phyloP scores from a whole-genome alignment of 2,329 filamentous ascomycete genomes.

The Aaosphaeria arxii region DNA sequence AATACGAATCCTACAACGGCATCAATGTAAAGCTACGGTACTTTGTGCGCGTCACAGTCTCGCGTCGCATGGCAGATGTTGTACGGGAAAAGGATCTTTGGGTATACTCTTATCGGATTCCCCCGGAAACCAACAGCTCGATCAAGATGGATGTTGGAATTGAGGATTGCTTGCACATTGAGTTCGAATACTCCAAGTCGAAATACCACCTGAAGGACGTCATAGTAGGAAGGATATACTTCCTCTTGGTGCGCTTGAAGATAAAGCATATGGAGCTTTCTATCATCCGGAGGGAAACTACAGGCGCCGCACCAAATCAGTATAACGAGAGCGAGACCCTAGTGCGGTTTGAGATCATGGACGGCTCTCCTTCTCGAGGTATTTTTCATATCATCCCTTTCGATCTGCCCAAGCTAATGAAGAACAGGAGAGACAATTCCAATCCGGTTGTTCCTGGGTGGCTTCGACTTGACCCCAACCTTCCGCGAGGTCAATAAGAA shows the following conservation, averaged over 20 bases:
- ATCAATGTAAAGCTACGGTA: constrained; percentile 99
- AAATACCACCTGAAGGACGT: constrained; percentile 99
- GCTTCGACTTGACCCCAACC: constrained; percentile 95
- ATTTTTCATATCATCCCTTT: constrained; percentile 35
- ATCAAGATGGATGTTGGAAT: constrained; percentile 99
- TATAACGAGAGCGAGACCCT: constrained; percentile 99
- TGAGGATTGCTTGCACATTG: constrained; percentile 97
- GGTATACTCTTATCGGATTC: constrained; percentile 98
- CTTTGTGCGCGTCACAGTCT: constrained; percentile 96
- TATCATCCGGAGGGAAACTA: constrained; percentile 95
- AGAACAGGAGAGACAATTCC: constrained; percentile 78
- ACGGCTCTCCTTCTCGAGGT: constrained; percentile 94
- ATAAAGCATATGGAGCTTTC: constrained; percentile 99
- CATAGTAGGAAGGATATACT: constrained; percentile 98
- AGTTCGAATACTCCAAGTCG: constrained; percentile 99
- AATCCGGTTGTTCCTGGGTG: constrained; percentile 92
- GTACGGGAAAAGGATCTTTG: constrained; percentile 99
- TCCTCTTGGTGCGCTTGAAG: constrained; percentile 92
- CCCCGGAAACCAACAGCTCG: constrained; percentile 94
- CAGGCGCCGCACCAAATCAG: constrained; percentile 93
- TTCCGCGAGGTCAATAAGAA: constrained; percentile 99
- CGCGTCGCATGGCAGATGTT: constrained; percentile 94
- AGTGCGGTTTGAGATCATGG: constrained; percentile 99
- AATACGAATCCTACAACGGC: constrained; percentile 99
- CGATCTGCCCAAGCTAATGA: constrained; percentile 14